phyloP scores from a whole-genome alignment of 2,329 filamentous ascomycete species.

The Camillea tinctor region DNA sequence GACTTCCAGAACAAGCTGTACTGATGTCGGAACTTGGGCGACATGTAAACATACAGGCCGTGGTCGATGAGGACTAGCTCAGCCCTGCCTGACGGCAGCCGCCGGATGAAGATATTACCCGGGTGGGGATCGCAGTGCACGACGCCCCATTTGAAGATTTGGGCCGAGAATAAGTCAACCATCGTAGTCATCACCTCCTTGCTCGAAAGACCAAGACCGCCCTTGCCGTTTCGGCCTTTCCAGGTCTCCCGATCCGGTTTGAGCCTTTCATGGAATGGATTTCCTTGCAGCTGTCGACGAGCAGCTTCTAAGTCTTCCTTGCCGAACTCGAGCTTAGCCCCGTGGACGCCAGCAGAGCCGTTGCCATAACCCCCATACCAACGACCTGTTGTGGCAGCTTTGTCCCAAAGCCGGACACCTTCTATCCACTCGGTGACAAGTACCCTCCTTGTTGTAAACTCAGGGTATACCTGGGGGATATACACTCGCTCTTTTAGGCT shows the following conservation, averaged over 20 bases:
- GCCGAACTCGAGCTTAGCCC: constrained; percentile 55
- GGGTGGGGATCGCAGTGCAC: constrained; percentile 98
- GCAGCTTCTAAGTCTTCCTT: constrained; percentile 47
- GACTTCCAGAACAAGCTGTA: constrained; percentile 93
- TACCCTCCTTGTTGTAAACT: constrained; percentile 78
- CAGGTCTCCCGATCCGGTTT: constrained; percentile 81
- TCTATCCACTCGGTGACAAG: constrained; percentile 99
- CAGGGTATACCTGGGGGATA: constrained; percentile 79
- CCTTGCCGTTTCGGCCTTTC: constrained; percentile 69
- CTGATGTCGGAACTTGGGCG: constrained; percentile 76
- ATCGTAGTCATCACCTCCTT: constrained; percentile 95
- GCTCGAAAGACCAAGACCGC: constrained; percentile 78
- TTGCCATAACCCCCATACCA: constrained; percentile 78
- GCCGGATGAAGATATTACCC: constrained; percentile 93
- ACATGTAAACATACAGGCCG: constrained; percentile 92
- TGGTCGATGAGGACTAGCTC: constrained; percentile 97
- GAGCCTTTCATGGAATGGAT: constrained; percentile 57
- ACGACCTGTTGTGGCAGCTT: constrained; percentile 69
- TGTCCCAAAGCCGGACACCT: constrained; percentile 89
- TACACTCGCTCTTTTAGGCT: constrained; percentile 79
- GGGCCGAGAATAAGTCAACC: constrained; percentile 92
- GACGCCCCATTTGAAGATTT: constrained; percentile 96
- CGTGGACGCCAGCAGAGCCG: constrained; percentile 76
- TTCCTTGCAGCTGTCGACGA: constrained; percentile 46
- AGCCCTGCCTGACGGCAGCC: constrained; percentile 74